Evolutionary conservation across 108 stramenopile genomes (phyloP).

Genomic region (Fragilariopsis cylindrus): DNA sequence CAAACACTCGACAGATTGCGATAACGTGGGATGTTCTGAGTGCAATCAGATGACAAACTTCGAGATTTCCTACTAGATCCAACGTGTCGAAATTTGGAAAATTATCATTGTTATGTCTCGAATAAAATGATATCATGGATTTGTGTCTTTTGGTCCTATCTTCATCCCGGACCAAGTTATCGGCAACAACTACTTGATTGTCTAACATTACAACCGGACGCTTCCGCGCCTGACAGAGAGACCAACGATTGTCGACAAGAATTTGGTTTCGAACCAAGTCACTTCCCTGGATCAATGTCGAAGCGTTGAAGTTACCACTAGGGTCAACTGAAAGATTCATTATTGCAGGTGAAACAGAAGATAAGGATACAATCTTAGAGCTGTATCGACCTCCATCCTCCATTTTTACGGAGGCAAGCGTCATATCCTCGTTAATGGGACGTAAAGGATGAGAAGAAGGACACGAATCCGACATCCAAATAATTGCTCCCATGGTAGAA

Average conservation of each 20-base stretch:
- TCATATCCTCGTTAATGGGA: constrained; percentile 21
- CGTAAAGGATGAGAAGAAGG: background rate
- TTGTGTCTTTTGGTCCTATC: background rate
- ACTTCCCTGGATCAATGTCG: constrained; percentile 3
- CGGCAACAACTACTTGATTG: constrained; percentile 11
- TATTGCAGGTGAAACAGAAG: background rate
- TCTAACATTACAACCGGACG: constrained; percentile 4
- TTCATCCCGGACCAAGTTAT: constrained; percentile 6
- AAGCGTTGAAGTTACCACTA: background rate
- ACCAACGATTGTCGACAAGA: background rate
- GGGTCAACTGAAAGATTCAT: constrained; percentile 4
- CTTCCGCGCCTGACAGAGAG: background rate
- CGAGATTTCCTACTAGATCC: background rate
- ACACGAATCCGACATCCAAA: constrained; percentile 47
- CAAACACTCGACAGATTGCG: constrained; percentile 8
- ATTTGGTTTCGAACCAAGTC: background rate
- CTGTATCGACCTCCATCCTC: constrained; percentile 1
- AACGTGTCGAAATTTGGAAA: background rate
- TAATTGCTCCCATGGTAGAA: constrained; percentile 37
- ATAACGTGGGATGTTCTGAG: background rate
- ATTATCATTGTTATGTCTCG: background rate
- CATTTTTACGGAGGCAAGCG: constrained; percentile 6
- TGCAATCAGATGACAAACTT: constrained; percentile 13
- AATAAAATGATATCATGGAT: background rate
- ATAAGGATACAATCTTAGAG: constrained; percentile 8